Evolutionary conservation across 495 filamentous ascomycete species (phyloP), one percentile per base, ranked within the genome.

Genomic region (Evansstolkia leycettana): DNA sequence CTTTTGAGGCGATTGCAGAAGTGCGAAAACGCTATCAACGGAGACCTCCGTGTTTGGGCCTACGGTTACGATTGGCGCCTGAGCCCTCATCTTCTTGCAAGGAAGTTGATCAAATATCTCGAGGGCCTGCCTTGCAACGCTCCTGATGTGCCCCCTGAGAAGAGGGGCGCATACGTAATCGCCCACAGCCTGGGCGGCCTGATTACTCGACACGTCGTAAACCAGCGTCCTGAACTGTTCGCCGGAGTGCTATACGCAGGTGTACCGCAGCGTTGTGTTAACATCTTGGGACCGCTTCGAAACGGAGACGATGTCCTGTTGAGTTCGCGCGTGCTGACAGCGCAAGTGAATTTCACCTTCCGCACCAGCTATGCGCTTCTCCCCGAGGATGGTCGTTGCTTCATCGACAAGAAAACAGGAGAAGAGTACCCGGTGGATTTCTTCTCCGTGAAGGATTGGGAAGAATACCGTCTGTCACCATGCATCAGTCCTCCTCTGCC

Each of bases 1-100:
- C 60, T 98, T 2, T 75, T 98, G 44, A 90, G 86, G 50, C 73
- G 78, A 15, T 47, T 95, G 18, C 67, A 72, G 38, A 75, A 79
- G 23, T 82, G 73, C 36, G 74, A 82, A 26, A 90, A 89, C 41
- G 75, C 75, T 2, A 57, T 68, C 26, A 69, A 66, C 10, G 83
- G 83, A 16, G 79, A 70, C 39, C 61, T 95, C 1, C 68, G 86
- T 26, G 75, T 95, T 2, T 81, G 82, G 56, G 79, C 95, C 42
- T 98, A 90, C 46, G 87, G 90, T 19, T 98, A 94, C 50, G 89
- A 98, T 54, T 98, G 89, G 89, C 74, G 90, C 18, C 61, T 98
- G 36, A 85, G 82, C 40, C 90, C 90, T 1, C 72, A 82, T 46
- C 58, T 89, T 1, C 69, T 92, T 2, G 84, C 81, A 1, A 60